Evolutionary conservation across 495 filamentous ascomycete species (phyloP).

Genomic region (Penicillium manginii): DNA sequence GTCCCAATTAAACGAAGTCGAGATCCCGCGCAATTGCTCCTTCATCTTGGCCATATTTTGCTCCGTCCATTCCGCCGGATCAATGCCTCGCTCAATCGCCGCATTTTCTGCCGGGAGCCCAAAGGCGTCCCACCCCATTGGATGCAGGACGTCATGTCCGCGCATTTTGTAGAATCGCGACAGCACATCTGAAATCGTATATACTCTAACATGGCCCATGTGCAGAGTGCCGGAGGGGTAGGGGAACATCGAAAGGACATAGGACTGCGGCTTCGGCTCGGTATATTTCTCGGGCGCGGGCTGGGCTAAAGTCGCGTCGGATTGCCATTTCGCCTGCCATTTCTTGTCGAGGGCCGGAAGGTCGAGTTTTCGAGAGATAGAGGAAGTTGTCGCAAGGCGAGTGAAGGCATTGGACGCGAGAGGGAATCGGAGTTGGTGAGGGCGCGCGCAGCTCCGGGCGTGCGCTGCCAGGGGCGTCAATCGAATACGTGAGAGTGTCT

Average conservation of each 20-base stretch:
- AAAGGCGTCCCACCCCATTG: slow-evolving; percentile 95
- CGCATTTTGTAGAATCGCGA: slow-evolving; percentile 77
- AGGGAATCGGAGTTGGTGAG: slow-evolving; percentile 17
- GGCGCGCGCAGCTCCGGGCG: slow-evolving; percentile 25
- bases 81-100: slow-evolving; percentile 81
- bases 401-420: slow-evolving; percentile 18
- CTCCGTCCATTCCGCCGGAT: slow-evolving; percentile 78
- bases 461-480: slow-evolving; percentile 29
- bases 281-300: slow-evolving; percentile 11
- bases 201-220: slow-evolving; percentile 85
- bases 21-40: slow-evolving; percentile 74
- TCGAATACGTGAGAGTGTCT: slow-evolving; percentile 34
- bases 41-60: slow-evolving; percentile 84
- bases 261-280: slow-evolving; percentile 58
- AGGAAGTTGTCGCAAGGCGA: slow-evolving; percentile 31
- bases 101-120: slow-evolving; percentile 91
- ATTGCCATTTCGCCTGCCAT: slow-evolving; percentile 68
- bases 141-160: slow-evolving; percentile 76
- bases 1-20: slow-evolving; percentile 80
- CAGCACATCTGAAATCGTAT: slow-evolving; percentile 87
- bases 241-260: slow-evolving; percentile 90
- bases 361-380: slow-evolving; percentile 51
- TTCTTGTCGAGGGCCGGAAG: slow-evolving; percentile 69
- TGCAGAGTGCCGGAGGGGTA: slow-evolving; percentile 91
- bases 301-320: slow-evolving; percentile 21